Base-by-base conservation (phyloP, 139 green algal genomes). In the Nannochloris sp. region DNA sequence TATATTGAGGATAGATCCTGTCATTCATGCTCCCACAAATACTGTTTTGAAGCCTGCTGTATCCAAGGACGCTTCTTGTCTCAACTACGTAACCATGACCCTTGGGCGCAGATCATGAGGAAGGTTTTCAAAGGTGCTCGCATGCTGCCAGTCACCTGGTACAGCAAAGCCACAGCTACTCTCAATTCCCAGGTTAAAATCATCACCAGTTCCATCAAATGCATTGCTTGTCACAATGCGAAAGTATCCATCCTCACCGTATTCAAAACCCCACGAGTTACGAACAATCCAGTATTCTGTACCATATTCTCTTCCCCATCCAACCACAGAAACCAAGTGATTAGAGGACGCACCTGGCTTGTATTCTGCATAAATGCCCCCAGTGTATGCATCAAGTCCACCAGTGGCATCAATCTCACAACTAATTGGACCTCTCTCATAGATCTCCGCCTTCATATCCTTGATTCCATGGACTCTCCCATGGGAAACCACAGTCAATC, bases 381-480 rank as follows among this genome's bases (percentile, higher is more conserved):
- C 75, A 1, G 44, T 75, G 71, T 88, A 88, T 3, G 48, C 14
- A 57, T 95, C 85, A 31, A 95, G 71, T 2, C 64, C 62, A 6
- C 79, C 61, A n/a, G 87, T 92, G 16, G 87, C 82, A 60, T 84
- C 71, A 59, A 97, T 91, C 66, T 66, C 77, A 69, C 89, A 96
- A 44, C 67, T 70, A 71, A 97, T 93, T 62, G 90, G 90, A 5
- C 90, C 90, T 3, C 88, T 76, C 15, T 71, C 55, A 4, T 71
- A 79, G 50, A 96, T 88, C 78, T 96, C 90, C 0, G 82, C 81
- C 79, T 88, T 95, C 80, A 96, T 95, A 8, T 75, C 60, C 2
- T 70, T 57, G 5, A 69, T 54, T 21, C 81, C 82, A 11, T 51
- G 21, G 24, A 95, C 66, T 25, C 71, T 67, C 53, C 90, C 90